A percentile compares a stretch with the other conserved stretches of the same genome.
Conservation (phyloP, 805 yeast genomes). For the Saccharomyces kudriavzevii region DNA sequence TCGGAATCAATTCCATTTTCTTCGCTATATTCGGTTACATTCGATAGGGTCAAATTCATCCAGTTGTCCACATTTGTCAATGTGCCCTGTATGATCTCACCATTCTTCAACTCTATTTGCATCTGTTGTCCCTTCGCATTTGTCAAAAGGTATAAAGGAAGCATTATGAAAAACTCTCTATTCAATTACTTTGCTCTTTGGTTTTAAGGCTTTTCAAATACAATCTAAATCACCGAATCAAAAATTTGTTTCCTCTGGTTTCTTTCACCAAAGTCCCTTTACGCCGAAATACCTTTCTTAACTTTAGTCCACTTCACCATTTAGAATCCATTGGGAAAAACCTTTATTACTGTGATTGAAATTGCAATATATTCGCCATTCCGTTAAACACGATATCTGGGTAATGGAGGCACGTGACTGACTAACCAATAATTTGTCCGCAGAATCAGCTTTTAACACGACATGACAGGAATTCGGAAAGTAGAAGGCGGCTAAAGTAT, state of each 20-base stretch:
- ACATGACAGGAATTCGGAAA: no score
- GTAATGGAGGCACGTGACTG: no score
- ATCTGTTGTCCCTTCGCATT: slow-evolving; percentile 85
- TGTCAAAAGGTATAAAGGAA: slow-evolving; percentile 84
- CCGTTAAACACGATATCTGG: no score
- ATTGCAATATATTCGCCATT: no score
- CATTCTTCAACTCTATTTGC: slow-evolving; percentile 82
- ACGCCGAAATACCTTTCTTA: no score
- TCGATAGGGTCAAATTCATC: slow-evolving; percentile 85
- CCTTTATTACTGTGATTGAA: no score
- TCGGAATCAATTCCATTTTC: slow-evolving; percentile 7
- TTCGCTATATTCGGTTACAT: slow-evolving; percentile 43
- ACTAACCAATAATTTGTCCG: no score
- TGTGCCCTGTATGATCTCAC: slow-evolving; percentile 81
- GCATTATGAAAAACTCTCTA: slow-evolving; percentile 32
- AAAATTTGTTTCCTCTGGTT: background rate
- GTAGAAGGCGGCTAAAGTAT: no score
- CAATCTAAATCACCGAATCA: background rate
- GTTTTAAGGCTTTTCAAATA: background rate
- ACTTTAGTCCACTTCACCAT: no score
- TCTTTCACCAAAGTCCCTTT: no score
- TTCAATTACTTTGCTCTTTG: background rate
- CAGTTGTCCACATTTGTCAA: slow-evolving; percentile 82
- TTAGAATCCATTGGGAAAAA: no score
- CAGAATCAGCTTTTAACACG: no score